Evolutionary conservation across 495 filamentous ascomycete genomes (phyloP).

Genomic region (Aspergillus cavernicola): DNA sequence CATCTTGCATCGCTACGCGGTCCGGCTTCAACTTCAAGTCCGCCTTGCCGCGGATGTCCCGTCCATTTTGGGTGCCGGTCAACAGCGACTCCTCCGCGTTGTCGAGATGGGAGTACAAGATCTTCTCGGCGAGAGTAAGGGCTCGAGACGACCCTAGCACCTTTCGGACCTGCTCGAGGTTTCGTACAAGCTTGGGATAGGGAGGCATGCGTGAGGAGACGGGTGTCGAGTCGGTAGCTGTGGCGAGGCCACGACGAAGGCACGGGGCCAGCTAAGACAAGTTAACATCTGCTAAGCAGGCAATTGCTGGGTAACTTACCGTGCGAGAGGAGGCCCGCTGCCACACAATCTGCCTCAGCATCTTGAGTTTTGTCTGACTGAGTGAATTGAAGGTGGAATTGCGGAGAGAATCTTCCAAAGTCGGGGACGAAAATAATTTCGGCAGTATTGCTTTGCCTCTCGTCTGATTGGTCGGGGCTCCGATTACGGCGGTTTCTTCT

Average conservation of each 20-base stretch:
- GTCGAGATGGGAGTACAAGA: slow-evolving; percentile 93
- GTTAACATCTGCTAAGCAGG: not conserved
- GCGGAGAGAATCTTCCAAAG: slow-evolving; percentile 8
- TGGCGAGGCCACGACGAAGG: slow-evolving; percentile 33
- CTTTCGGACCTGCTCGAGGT: slow-evolving; percentile 62
- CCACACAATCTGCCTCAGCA: slow-evolving; percentile 37
- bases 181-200: slow-evolving; percentile 58
- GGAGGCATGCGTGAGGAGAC: slow-evolving; percentile 53
- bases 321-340: slow-evolving; percentile 28
- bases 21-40: slow-evolving; percentile 98
- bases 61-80: slow-evolving; percentile 74
- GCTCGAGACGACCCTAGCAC: slow-evolving; percentile 62
- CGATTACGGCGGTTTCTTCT: slow-evolving; percentile 11
- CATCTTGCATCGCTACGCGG: slow-evolving; percentile 98
- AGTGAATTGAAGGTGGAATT: slow-evolving; percentile 9
- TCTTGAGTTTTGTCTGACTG: slow-evolving; percentile 9
- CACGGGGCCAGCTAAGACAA: slow-evolving; percentile 22
- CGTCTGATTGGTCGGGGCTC: slow-evolving; percentile 17
- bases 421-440: slow-evolving; percentile 7
- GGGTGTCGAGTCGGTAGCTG: slow-evolving; percentile 26
- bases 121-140: slow-evolving; percentile 92
- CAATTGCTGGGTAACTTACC: slow-evolving; percentile 21
- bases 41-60: slow-evolving; percentile 74
- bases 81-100: slow-evolving; percentile 81
- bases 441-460: slow-evolving; percentile 15